A percentile compares a stretch with the other conserved stretches of the same genome.
Evolutionary conservation across 306 rosid genomes (phyloP).

Genomic region (Lathyrus aphaca): DNA sequence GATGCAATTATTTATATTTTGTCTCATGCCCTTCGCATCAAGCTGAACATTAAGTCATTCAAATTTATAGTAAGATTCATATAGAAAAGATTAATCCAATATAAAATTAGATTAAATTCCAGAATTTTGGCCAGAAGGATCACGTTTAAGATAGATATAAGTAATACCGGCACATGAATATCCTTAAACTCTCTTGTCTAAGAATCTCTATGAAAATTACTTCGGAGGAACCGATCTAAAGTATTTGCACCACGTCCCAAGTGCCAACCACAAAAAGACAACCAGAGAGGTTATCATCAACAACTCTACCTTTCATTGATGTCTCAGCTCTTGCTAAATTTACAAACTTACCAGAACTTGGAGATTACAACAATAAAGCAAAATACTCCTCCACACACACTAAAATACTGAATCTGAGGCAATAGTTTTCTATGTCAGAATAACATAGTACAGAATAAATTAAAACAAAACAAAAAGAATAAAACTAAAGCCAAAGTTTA

Average conservation of each 20-base stretch:
- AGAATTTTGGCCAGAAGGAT: not conserved
- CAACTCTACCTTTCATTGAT: slow-evolving; percentile 38
- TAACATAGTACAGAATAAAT: slow-evolving; percentile 20
- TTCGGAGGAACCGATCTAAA: not conserved
- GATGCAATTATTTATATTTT: too few relatives aligned
- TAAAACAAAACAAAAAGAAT: not conserved
- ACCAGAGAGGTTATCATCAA: slow-evolving; percentile 28
- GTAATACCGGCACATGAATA: not conserved
- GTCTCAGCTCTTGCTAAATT: slow-evolving; percentile 34
- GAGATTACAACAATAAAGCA: slow-evolving; percentile 37
- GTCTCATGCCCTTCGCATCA: too few relatives aligned
- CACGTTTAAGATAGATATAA: not conserved
- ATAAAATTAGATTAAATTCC: not conserved
- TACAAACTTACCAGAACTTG: slow-evolving; percentile 38
- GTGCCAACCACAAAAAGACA: not conserved
- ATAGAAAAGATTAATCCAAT: not conserved
- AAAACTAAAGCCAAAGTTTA: slow-evolving; percentile 32
- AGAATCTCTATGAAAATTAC: not conserved
- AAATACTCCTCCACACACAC: slow-evolving; percentile 29
- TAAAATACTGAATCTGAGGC: slow-evolving; percentile 34
- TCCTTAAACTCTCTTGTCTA: slow-evolving; percentile 1
- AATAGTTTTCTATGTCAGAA: slow-evolving; percentile 20
- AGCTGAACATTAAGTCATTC: not conserved
- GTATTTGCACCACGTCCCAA: not conserved
- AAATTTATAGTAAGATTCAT: not conserved